Conservation (phyloP, 306 rosid species). For the Acacia melanoxylon region DNA sequence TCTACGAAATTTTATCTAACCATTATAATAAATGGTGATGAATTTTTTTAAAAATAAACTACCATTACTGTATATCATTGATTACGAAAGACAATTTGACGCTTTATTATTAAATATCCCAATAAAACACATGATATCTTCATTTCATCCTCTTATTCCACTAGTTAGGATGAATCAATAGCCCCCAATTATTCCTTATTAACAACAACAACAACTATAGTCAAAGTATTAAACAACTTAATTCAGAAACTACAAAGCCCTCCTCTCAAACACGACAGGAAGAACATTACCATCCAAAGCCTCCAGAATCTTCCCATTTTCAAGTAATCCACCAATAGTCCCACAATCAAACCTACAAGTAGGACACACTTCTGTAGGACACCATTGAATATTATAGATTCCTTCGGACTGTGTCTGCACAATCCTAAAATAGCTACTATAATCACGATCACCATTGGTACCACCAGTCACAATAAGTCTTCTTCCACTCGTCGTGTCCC, state of each 20-base stretch:
- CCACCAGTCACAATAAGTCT: conserved; percentile 37
- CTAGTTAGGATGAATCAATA: too few relatives aligned
- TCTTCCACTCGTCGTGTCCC: conserved; percentile 23
- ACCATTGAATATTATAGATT: conserved; percentile 46
- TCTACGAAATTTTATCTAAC: too few relatives aligned
- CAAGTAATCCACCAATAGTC: conserved; percentile 34
- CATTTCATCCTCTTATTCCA: too few relatives aligned
- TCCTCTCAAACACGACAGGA: background rate
- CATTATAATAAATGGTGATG: too few relatives aligned
- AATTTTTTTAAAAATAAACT: too few relatives aligned
- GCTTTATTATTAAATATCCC: too few relatives aligned
- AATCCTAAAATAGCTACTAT: conserved; percentile 37
- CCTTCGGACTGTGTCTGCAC: background rate
- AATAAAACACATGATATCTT: too few relatives aligned
- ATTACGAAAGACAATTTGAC: too few relatives aligned
- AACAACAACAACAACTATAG: background rate
- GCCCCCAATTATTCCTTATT: background rate
- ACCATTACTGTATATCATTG: too few relatives aligned
- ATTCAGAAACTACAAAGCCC: background rate
- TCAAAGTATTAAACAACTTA: background rate
- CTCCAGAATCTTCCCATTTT: conserved; percentile 2
- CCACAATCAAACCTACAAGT: conserved; percentile 51
- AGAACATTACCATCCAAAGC: background rate
- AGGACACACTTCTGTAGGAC: conserved; percentile 58
- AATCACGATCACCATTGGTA: background rate